Percentiles rank a stretch among this genome's conserved stretches.
Conservation (phyloP, 805 yeast species). For the Blastobotrys mokoenaii region DNA sequence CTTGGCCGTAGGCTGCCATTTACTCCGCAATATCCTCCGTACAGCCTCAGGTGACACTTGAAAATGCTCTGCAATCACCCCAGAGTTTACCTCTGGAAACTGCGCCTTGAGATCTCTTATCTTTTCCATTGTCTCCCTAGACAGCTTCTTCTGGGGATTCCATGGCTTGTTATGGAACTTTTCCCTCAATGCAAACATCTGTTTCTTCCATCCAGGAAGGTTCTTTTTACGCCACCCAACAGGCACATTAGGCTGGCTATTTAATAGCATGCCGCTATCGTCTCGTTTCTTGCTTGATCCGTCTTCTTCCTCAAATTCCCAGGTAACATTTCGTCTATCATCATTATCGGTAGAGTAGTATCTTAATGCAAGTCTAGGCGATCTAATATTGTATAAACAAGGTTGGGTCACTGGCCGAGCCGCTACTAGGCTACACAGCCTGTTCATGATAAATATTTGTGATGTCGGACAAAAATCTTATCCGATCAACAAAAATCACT, state of each 20-base stretch:
- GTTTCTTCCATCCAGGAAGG: slow-evolving; percentile 63
- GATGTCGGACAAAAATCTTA: no score
- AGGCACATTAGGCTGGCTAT: slow-evolving; percentile 32
- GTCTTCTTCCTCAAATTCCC: no score
- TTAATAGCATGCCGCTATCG: slow-evolving; percentile 10
- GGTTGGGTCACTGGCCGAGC: no score
- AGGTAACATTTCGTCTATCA: no score
- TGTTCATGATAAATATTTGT: no score
- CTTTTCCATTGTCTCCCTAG: slow-evolving; percentile 61
- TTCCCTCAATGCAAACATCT: slow-evolving; percentile 53
- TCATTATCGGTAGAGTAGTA: no score
- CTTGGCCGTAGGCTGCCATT: slow-evolving; percentile 60
- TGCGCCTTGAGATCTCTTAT: slow-evolving; percentile 45
- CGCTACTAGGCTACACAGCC: no score
- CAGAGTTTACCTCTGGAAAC: slow-evolving; percentile 53
- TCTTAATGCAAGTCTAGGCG: no score
- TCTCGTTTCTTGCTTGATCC: neutral
- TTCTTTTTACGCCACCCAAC: slow-evolving; percentile 36
- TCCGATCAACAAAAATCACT: no score
- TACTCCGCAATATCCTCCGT: slow-evolving; percentile 66
- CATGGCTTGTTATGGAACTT: slow-evolving; percentile 53
- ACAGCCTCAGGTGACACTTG: slow-evolving; percentile 74
- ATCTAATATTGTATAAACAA: no score
- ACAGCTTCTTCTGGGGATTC: slow-evolving; percentile 59
- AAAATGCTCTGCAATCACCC: slow-evolving; percentile 55